A percentile compares a stretch with the other conserved stretches of the same genome.
Conservation (phyloP, 1,284 basidiomycete genomes). For the Cystobasidium pallidum region DNA sequence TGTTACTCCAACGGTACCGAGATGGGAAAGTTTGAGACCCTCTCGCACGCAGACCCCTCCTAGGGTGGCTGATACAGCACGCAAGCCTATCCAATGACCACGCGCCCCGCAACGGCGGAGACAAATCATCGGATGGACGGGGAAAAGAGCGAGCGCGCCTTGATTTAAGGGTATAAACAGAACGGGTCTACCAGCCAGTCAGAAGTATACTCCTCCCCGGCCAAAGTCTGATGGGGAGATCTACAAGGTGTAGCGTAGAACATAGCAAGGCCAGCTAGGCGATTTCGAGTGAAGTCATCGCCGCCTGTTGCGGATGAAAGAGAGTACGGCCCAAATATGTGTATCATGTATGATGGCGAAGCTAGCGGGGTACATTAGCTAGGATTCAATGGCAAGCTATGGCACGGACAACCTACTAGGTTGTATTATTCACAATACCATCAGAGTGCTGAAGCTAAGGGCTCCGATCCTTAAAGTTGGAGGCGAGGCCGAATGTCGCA, state of each 20-base stretch:
- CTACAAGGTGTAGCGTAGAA: constrained; percentile 54
- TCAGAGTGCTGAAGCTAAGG: constrained; percentile 58
- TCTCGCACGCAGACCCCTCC: no score
- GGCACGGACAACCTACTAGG: constrained; percentile 46
- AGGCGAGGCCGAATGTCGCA: constrained; percentile 46
- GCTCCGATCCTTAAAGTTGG: constrained; percentile 58
- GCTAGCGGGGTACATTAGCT: background rate
- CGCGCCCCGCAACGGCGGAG: no score
- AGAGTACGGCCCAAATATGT: constrained; percentile 58
- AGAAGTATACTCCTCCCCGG: no score
- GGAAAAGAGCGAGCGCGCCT: no score
- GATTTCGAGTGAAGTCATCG: constrained; percentile 55
- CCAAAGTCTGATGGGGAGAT: background rate
- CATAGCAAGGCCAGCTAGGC: constrained; percentile 58
- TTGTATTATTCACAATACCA: constrained; percentile 58
- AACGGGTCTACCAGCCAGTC: no score
- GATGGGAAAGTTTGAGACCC: constrained; percentile 20
- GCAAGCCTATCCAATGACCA: no score
- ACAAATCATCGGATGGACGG: no score
- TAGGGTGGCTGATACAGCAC: no score
- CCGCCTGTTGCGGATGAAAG: constrained; percentile 44
- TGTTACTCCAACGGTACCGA: constrained; percentile 66
- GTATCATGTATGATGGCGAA: constrained; percentile 57
- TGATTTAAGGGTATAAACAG: no score
- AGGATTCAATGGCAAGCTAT: background rate